These are phyloP conservation scores for Colletotrichum trifolii DNA, from an alignment of 2,329 filamentous ascomycete genomes.

Conservation along the genomic window DNA sequence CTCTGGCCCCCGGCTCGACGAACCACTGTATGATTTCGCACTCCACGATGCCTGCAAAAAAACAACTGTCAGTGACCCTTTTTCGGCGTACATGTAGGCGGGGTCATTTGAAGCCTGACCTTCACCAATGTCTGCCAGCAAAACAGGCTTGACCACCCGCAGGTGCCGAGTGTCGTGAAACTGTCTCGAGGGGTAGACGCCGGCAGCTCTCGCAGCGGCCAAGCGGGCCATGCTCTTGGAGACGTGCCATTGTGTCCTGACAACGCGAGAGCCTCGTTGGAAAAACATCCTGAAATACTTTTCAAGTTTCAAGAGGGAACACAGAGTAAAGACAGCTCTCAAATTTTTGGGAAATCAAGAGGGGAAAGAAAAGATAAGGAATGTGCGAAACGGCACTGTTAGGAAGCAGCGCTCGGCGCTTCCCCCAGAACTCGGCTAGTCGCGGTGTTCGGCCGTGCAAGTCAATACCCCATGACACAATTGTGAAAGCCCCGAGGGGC, in stretches of 20 bases:
- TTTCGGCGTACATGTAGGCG: neutral
- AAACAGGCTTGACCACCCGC: conserved; percentile 78
- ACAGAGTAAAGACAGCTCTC: conserved; percentile 6
- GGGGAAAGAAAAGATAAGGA: conserved; percentile 13
- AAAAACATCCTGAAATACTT: conserved; percentile 61
- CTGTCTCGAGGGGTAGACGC: conserved; percentile 50
- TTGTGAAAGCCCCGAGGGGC: conserved; percentile 23
- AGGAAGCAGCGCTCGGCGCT: conserved; percentile 23
- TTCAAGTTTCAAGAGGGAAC: conserved; percentile 8
- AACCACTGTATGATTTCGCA: conserved; percentile 99
- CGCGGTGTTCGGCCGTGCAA: conserved; percentile 37
- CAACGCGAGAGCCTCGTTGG: conserved; percentile 60
- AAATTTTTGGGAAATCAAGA: neutral
- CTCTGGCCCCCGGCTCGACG: conserved; percentile 91
- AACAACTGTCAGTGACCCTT: neutral
- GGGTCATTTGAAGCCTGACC: conserved; percentile 58
- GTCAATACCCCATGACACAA: conserved; percentile 33
- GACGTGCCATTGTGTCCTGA: conserved; percentile 63
- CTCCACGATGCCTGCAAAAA: conserved; percentile 86
- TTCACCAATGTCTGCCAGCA: conserved; percentile 89
- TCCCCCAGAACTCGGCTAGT: conserved; percentile 37
- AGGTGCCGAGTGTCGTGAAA: conserved; percentile 63
- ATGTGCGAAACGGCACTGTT: conserved; percentile 30
- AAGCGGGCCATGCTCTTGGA: conserved; percentile 53
- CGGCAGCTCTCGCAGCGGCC: conserved; percentile 46